Conservation (phyloP, 805 yeast genomes). For the Wickerhamomyces kurtzmanii region DNA sequence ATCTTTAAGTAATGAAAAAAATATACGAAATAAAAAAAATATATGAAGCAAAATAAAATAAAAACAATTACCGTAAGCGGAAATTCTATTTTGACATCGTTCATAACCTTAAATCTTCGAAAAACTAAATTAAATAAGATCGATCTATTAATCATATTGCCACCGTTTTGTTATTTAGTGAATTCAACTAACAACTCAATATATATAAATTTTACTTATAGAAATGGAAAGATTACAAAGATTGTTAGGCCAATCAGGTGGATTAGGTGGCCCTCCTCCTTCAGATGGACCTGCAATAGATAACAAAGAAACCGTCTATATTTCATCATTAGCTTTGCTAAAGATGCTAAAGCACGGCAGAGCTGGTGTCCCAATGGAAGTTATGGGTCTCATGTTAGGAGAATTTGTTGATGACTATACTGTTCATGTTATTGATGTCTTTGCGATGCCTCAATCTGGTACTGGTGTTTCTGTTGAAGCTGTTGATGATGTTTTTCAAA, state of each 20-base stretch:
- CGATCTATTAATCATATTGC: no score
- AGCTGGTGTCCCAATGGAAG: constrained; percentile 82
- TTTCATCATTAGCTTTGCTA: constrained; percentile 87
- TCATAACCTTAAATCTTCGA: no score
- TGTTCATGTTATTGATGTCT: constrained; percentile 93
- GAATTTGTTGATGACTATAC: constrained; percentile 97
- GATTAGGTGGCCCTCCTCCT: constrained; percentile 34
- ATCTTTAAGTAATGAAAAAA: no score
- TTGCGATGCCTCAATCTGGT: constrained; percentile 99
- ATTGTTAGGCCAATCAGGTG: constrained; percentile 28
- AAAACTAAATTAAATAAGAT: no score
- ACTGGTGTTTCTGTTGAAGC: constrained; percentile 99
- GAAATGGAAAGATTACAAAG: constrained; percentile 32
- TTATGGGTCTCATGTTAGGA: constrained; percentile 98
- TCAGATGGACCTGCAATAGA: constrained; percentile 81
- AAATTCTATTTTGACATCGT: no score
- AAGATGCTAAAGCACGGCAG: constrained; percentile 98
- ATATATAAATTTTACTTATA: not conserved
- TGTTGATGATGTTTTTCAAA: constrained; percentile 97
- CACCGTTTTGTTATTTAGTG: not conserved
- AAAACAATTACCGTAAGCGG: no score
- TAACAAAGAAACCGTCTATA: constrained; percentile 92
- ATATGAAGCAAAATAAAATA: no score
- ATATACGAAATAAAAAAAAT: no score
- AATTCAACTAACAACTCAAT: not conserved